A percentile compares a stretch with the other conserved stretches of the same genome.
Evolutionary conservation across 2,329 filamentous ascomycete species (phyloP).

Genomic region (Ceratocystis variospora): DNA sequence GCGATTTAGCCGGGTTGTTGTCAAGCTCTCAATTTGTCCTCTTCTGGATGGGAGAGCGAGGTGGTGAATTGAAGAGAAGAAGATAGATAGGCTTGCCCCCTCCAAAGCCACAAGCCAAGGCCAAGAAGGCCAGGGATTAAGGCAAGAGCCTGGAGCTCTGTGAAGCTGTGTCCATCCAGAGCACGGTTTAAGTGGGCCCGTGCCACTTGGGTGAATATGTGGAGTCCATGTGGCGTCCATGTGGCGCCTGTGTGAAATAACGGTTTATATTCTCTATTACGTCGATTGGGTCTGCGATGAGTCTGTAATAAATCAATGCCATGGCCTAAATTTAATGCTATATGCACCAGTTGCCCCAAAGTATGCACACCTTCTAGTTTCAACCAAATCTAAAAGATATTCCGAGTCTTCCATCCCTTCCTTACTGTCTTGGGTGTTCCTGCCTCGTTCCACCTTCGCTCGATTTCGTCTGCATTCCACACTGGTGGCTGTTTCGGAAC

Average conservation of each 20-base stretch:
- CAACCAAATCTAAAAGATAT: neutral
- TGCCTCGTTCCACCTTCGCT: neutral
- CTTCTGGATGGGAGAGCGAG: neutral
- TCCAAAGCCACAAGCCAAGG: no score
- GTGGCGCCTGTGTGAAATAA: neutral
- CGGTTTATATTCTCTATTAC: neutral
- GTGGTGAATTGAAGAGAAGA: no score
- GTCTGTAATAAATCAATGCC: neutral
- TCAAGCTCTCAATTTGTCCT: constrained; percentile 1
- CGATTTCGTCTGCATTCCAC: neutral
- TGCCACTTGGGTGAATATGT: neutral
- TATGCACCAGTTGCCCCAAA: neutral
- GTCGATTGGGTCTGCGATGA: neutral
- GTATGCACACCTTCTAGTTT: neutral
- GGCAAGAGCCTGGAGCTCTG: neutral
- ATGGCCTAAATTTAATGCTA: neutral
- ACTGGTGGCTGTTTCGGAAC: neutral
- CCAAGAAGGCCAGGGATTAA: no score
- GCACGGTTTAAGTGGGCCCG: neutral
- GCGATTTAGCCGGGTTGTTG: neutral
- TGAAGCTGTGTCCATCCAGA: neutral
- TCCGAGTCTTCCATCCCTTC: neutral
- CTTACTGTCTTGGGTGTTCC: neutral
- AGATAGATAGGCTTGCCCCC: neutral
- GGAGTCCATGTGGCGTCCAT: neutral